These are phyloP conservation scores for Paraurostyla sp. DNA, from an alignment of 73 alveolate genomes.

Conservation along the genomic window DNA sequence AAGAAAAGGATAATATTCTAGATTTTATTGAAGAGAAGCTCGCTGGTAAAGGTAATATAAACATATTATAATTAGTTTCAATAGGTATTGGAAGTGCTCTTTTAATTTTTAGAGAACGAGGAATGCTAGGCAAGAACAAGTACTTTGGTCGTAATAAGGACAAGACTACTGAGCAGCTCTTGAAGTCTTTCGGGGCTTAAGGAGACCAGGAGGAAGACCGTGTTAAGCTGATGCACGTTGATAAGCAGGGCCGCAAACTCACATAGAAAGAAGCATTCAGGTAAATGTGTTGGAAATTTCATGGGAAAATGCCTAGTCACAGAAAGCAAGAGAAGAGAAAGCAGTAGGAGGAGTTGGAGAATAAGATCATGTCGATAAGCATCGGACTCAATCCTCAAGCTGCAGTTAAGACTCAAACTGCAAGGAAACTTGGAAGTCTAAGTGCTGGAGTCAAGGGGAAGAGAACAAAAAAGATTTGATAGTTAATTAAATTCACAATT, in stretches of 20 bases:
- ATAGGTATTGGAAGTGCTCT: constrained; percentile 68
- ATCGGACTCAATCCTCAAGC: constrained; percentile 47
- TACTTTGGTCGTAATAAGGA: constrained; percentile 62
- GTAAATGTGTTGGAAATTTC: constrained; percentile 70
- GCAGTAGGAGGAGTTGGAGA: constrained; percentile 30
- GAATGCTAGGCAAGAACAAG: constrained; percentile 65
- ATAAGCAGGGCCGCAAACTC: constrained; percentile 54
- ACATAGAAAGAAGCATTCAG: constrained; percentile 73
- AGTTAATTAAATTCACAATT: no score
- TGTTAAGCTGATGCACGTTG: constrained; percentile 36
- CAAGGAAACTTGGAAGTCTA: constrained; percentile 43
- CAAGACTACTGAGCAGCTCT: constrained; percentile 15
- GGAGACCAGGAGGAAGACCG: constrained; percentile 38
- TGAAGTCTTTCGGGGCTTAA: constrained; percentile 3
- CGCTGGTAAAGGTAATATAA: constrained; percentile 48
- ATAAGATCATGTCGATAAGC: constrained; percentile 10
- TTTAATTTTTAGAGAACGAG: constrained; percentile 41
- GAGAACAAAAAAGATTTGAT: no score
- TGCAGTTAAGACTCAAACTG: background rate
- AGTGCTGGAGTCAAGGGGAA: constrained; percentile 27
- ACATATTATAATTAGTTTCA: background rate
- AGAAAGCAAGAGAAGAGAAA: constrained; percentile 64
- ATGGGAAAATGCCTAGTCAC: constrained; percentile 77
- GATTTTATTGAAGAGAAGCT: constrained; percentile 52
- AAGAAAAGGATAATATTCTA: constrained; percentile 29